Percentiles rank a stretch among this genome's conserved stretches.
These are phyloP conservation scores for Reutealis trisperma DNA, from an alignment of 345 rosid species.

Conservation along the genomic window DNA sequence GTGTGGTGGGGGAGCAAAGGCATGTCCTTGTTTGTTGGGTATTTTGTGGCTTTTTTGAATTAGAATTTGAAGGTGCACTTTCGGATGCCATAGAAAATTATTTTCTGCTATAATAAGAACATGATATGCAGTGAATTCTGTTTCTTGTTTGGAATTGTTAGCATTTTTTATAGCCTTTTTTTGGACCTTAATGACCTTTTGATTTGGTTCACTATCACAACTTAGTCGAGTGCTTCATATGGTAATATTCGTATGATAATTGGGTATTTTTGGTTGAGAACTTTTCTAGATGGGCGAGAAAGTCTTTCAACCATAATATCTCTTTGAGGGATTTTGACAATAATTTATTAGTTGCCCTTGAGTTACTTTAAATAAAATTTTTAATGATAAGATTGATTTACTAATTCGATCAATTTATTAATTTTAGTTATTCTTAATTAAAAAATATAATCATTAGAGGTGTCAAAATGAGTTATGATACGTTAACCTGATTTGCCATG, in stretches of 20 bases:
- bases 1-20: conserved; percentile 49
- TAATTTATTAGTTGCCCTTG: too few species aligned
- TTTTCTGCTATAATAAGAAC: too few species aligned
- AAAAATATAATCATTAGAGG: too few species aligned
- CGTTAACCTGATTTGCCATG: too few species aligned
- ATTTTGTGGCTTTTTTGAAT: neutral
- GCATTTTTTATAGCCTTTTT: neutral
- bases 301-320: too few species aligned
- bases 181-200: conserved; percentile 6
- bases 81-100: neutral
- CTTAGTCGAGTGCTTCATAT: neutral
- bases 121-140: neutral
- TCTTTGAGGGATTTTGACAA: too few species aligned
- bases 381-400: too few species aligned
- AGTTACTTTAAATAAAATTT: too few species aligned
- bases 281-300: neutral
- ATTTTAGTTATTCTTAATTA: too few species aligned
- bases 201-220: neutral
- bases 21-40: conserved; percentile 25
- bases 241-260: neutral
- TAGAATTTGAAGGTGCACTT: neutral
- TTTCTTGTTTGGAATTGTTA: neutral
- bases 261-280: neutral
- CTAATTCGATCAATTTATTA: too few species aligned
- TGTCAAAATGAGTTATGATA: too few species aligned